Base-by-base conservation (phyloP, 2,329 filamentous ascomycete species). In the Ophiostoma sp. region DNA sequence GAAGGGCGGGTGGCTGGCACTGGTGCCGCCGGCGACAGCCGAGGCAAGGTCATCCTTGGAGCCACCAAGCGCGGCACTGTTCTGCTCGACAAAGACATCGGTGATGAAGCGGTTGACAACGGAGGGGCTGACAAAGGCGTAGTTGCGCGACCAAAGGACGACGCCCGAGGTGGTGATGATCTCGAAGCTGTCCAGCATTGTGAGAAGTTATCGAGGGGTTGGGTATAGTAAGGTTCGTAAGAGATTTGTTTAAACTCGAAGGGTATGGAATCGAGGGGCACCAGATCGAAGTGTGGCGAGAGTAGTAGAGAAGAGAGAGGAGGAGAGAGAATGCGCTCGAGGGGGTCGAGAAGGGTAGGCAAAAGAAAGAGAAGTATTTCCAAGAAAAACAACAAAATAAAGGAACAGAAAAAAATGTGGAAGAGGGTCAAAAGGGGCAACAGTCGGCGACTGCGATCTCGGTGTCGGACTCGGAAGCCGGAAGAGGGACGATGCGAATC, bases 11-110 rank as follows among this genome's bases (percentile, higher is more conserved):
- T 72, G 72, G 64, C 69, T 68, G 67, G 31, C 66, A 54, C 68
- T 70, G 69, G 44, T 64, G 52, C 67, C 71, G 75, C 92, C 92
- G 68, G 81, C 83, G 20, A 86, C 82, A 17, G 88, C 85, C 7
- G 88, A 87, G 67, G 80, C 82, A 67, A 84, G 80, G 72, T 88
- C 86, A 74, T 87, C 87, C 68, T 88, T 83, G 70, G 86, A 83
- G 69, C 85, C 83, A 68, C 65, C 36, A 23, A 48, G 36, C n/a
- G 84, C 84, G 71, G 88, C 85, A n/a, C 87, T 86, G 79, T 92
- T 94, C 83, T 97, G 94, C 81, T 99, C 95, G 77, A 99, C 97
- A 79, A 99, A 97, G 77, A 97, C 92, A 80, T 98, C 93, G 79
- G 90, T 89, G 80, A 99, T 97, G 79, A 99, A 90, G 83, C 88